These are phyloP conservation scores for Zasmidium angulare DNA, from an alignment of 2,329 filamentous ascomycete species.

Conservation along the genomic window DNA sequence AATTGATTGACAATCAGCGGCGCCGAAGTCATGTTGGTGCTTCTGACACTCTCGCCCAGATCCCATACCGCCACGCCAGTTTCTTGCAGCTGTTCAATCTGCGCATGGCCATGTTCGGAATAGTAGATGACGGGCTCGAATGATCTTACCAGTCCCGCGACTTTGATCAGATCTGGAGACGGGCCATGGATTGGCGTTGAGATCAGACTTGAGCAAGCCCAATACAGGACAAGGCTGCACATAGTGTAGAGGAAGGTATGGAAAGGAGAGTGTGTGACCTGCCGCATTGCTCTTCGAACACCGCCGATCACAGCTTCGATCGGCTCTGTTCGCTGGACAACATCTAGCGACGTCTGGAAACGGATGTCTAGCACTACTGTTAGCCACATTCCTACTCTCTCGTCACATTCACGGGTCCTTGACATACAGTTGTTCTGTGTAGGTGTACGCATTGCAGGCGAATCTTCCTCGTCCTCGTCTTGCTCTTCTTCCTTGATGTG, in stretches of 20 bases:
- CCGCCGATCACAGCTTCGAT: conserved; percentile 72
- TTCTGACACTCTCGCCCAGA: conserved; percentile 82
- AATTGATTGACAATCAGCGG: conserved; percentile 82
- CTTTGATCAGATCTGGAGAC: conserved; percentile 83
- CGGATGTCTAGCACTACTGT: conserved; percentile 66
- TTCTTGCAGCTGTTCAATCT: conserved; percentile 84
- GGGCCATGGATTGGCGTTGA: conserved; percentile 66
- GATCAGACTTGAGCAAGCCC: conserved; percentile 65
- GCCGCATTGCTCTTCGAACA: conserved; percentile 59
- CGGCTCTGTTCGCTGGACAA: conserved; percentile 81
- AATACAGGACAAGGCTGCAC: conserved; percentile 63
- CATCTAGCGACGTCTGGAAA: conserved; percentile 82
- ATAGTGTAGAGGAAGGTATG: conserved; percentile 64
- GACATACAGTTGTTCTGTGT: conserved; percentile 39
- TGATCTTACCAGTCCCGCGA: conserved; percentile 82
- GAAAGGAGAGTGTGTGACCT: conserved; percentile 67
- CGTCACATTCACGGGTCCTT: background rate
- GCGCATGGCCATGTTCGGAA: conserved; percentile 81
- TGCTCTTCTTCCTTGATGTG: conserved; percentile 4
- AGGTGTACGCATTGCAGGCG: conserved; percentile 23
- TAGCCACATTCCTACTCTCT: conserved; percentile 1
- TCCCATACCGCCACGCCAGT: conserved; percentile 95
- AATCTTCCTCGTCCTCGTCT: conserved; percentile 22
- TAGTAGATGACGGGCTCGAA: conserved; percentile 96
- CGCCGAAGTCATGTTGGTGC: conserved; percentile 87